A percentile compares a stretch with the other conserved stretches of the same genome.
phyloP scores from a whole-genome alignment of 495 filamentous ascomycete species.

The Cryomyces antarcticus region DNA sequence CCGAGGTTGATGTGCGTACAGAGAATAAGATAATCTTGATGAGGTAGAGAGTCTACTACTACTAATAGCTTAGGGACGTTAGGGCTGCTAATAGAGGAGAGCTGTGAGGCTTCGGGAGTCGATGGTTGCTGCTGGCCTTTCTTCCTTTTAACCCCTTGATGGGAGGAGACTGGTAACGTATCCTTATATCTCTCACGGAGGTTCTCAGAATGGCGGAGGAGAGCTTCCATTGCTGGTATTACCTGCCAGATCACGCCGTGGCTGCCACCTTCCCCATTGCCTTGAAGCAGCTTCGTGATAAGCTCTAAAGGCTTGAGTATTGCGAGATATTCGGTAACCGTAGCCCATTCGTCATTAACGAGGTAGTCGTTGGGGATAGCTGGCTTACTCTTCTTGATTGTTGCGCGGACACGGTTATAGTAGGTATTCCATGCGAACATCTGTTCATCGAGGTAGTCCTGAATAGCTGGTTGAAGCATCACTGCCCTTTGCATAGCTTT shows the following conservation, averaged over 20 bases:
- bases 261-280: background rate
- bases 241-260: background rate
- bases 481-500: conserved; percentile 1
- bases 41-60: background rate
- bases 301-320: background rate
- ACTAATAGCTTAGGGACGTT: no score
- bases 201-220: background rate
- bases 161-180: background rate
- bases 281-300: background rate
- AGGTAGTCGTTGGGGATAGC: no score
- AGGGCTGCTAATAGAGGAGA: no score
- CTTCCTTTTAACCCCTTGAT: no score
- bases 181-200: background rate
- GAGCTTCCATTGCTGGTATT: no score
- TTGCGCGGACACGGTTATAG: no score
- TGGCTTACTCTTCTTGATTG: no score
- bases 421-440: no score
- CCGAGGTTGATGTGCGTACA: background rate
- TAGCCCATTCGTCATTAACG: background rate
- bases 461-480: conserved; percentile 4
- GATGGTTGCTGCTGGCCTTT: no score
- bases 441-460: background rate
- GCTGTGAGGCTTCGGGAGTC: no score
- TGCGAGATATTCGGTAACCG: background rate
- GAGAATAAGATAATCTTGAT: background rate